Evolutionary conservation across 2,329 filamentous ascomycete genomes (phyloP), one percentile per base, ranked within the genome.

Genomic region (Pestalotiopsis sp.): DNA sequence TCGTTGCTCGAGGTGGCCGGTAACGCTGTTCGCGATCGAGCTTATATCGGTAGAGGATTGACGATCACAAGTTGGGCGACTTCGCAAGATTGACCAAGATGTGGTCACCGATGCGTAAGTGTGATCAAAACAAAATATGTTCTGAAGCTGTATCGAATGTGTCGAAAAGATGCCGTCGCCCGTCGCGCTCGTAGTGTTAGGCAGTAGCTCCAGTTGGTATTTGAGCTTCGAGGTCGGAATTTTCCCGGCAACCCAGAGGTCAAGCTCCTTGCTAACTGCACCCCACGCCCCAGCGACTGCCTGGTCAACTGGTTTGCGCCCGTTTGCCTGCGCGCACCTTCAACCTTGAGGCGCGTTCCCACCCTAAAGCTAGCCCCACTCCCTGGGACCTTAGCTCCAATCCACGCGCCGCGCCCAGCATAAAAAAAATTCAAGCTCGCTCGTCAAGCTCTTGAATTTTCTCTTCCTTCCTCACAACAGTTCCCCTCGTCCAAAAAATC

Each of bases 401-500:
- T 45, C 23, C 41, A 23, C 14, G 27, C n/a, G 7, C 20, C 6
- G 20, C 14, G 14, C 12, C 38, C 49, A 65, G 67, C 63, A 39
- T 66, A 68, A 69, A 73, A 73, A 75, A 75, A 71, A 60, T 49
- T 65, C 71, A n/a, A 58, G 27, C 57, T 45, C 45, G 67, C 65
- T 39, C 66, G 69, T 70, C 59, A 56, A 69, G 62, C 52, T 74
- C 73, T 76, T 2, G 31, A 36, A 72, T 73, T 74, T 73, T 68
- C 72, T 77, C 75, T 74, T 78, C 71, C 79, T 80, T 78, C 80
- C 77, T 80, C 77, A 80, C 80, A 79, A 83, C 84, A 89, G 45
- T 89, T 90, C 91, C 92, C 90, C 94, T 97, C 95, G 95, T 88
- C 95, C 94, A 90, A 98, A 94, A 94, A 94, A 97, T 98, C 95